These are phyloP conservation scores for Xylaria flabelliformis DNA, from an alignment of 495 filamentous ascomycete species.

Conservation along the genomic window DNA sequence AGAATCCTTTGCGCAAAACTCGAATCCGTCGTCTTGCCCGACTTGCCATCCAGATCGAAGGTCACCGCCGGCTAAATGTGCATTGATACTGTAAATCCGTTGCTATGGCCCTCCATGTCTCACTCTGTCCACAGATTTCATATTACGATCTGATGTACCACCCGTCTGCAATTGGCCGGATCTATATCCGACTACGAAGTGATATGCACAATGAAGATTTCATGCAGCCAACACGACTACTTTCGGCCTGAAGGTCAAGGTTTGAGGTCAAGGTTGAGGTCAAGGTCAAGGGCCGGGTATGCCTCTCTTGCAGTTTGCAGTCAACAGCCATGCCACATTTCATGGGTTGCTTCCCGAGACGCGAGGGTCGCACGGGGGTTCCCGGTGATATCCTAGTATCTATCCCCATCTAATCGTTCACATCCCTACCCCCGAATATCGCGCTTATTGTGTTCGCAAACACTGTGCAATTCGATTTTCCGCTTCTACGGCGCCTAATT, in stretches of 20 bases:
- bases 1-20: slow-evolving; percentile 5
- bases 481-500: background rate
- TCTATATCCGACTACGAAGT: slow-evolving; percentile 5
- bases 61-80: slow-evolving; percentile 13
- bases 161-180: background rate
- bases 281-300: slow-evolving; percentile 18
- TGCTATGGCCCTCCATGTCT: slow-evolving; percentile 10
- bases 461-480: slow-evolving; percentile 9
- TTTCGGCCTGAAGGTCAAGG: slow-evolving; percentile 20
- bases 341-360: slow-evolving; percentile 14
- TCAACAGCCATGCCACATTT: slow-evolving; percentile 12
- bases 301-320: slow-evolving; percentile 10
- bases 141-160: background rate
- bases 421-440: background rate
- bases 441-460: background rate
- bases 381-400: background rate
- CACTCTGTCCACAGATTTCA: background rate
- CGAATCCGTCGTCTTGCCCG: slow-evolving; percentile 6
- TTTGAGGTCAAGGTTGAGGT: background rate
- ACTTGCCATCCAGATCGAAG: slow-evolving; percentile 1
- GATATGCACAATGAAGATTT: slow-evolving; percentile 1
- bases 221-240: slow-evolving; percentile 15
- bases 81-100: background rate
- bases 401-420: slow-evolving; percentile 12
- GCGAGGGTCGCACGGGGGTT: slow-evolving; percentile 12